Base-by-base conservation (phyloP, 768 basidiomycete species). In the Fistulinella prunicolor region DNA sequence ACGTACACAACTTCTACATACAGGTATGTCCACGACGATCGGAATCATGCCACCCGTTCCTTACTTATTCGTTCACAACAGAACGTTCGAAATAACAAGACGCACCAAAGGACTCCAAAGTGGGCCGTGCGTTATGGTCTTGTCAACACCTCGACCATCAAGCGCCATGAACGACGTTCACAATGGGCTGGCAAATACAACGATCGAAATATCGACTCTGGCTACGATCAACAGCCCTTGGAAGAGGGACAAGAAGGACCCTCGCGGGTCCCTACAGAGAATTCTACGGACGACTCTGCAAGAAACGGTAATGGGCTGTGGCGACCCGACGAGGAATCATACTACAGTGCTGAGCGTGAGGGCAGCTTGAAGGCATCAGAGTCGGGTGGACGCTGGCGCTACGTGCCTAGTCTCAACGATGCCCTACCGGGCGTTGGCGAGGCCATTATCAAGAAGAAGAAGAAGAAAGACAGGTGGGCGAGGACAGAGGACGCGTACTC, bases 71-170 rank as follows among this genome's bases (percentile, higher is more conserved):
- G 30, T 49, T 9, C 17, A 30, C 6, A 45, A 19, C 64, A 97
- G 85, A 96, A 96, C 69, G 83, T 97, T 55, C 78, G 94, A 47
- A 97, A 96, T 72, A 97, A 97, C 75, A 91, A 94, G 76, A 94
- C 82, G 58, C 80, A 89, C 63, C 75, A 78, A 13, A 83, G 94
- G 37, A 96, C 94, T n/a, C 94, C 94, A 17, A 94, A 96, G 69
- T 97, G 94, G 94, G 86, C 86, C 0, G 76, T 89, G 68, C 80
- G 86, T 54, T 91, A 91, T 66, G 94, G 94, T 32, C 86, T 97
- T 38, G 82, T 97, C 53, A 83, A 93, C 65, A 84, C 81, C 20
- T 74, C 83, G 29, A 83, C 86, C 56, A 84, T 89, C 62, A 76
- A 80, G 57, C 86, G 93, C 61, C 84, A 86, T 46, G 79, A 85